Base-by-base conservation (phyloP, 176 grass and related monocot species). In the Oryza australiensis region DNA sequence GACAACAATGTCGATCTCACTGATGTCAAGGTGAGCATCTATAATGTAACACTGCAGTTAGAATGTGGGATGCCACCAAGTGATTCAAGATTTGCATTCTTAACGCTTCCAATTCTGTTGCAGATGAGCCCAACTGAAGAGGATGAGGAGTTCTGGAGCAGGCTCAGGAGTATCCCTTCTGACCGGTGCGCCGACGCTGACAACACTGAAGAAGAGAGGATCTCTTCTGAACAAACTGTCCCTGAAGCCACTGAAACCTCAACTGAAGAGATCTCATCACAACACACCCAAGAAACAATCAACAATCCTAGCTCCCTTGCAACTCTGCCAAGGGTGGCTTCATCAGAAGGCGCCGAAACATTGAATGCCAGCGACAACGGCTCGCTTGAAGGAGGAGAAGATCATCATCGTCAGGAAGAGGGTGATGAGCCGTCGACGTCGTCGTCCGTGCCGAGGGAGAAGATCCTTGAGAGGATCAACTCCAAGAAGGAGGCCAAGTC, bases 1-100 rank as follows among this genome's bases (percentile, higher is more conserved):
- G 89, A 97, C 62, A 89, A 97, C 72, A 71, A 68, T 80, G 89
- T 97, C 10, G 92, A 97, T 90, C 92, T 97, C 65, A 92, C 83
- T 53, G 81, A 92, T 85, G 94, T 97, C 66, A 92, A 94, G 89
- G 94, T 95, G 80, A 83, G 88, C 49, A 57, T 37, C 7, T 8
- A 7, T 37, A 32, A 8, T 37, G 35, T 37, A 4, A 37, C 35
- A 37, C 8, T 37, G 35, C 32, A 32, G 32, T 32, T 32, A 32
- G 32, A 32, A 32, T 32, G 32, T 37, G 35, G 8, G 26, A 3
- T 40, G 14, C 9, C 41, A 60, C 22, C 22, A 60, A 60, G 8
- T 60, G 55, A 2, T 24, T 60, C 13, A 26, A 22, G 10, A 40
- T 77, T 77, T 84, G 24, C 4, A 34, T 81, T 70, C 23, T 73